Evolutionary conservation across 2,329 filamentous ascomycete species (phyloP), one percentile per base, ranked within the genome.

Genomic region (Hymenotorrendiella dingleyae): DNA sequence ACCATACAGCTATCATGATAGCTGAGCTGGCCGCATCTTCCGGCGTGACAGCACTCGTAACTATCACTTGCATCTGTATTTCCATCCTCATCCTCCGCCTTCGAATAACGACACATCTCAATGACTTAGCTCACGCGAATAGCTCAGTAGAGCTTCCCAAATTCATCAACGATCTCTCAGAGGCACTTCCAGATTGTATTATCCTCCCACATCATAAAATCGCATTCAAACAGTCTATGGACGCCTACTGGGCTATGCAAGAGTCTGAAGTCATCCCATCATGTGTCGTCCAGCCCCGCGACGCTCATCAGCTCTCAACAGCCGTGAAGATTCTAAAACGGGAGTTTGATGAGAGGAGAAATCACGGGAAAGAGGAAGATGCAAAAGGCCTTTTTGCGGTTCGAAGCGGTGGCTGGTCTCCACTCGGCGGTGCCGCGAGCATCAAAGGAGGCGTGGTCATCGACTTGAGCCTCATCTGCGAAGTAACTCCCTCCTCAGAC

Each of bases 351-450:
- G 30, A 33, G 14, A 16, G 30, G 21, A 16, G 19, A 30, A 4
- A 14, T 16, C 10, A n/a, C 9, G 30, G 21, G 12, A 20, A 19
- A 5, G 14, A 19, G 11, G 4, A 33, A 11, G 16, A 33, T 19
- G 16, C 8, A 11, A 10, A 29, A 12, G 9, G 32, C n/a, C 20
- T 42, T 29, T 80, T 80, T 51, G 74, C 75, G 6, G 58, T 76
- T 49, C 74, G 74, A 50, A 71, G 71, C 6, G 76, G 76, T 19
- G 77, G 76, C 1, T 74, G 79, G 58, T 73, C 71, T 41, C 70
- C 73, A 6, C 20, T 21, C 20, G 75, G 76, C 52, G 65, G 70
- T n/a, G 71, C 69, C 27, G 65, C 73, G 7, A 49, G 30, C 2
- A 78, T 72, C 35, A 57, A 67, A 12, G 68, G 62, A 1, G 72